Base-by-base conservation (phyloP, 805 yeast genomes). In the Lachancea waltii region DNA sequence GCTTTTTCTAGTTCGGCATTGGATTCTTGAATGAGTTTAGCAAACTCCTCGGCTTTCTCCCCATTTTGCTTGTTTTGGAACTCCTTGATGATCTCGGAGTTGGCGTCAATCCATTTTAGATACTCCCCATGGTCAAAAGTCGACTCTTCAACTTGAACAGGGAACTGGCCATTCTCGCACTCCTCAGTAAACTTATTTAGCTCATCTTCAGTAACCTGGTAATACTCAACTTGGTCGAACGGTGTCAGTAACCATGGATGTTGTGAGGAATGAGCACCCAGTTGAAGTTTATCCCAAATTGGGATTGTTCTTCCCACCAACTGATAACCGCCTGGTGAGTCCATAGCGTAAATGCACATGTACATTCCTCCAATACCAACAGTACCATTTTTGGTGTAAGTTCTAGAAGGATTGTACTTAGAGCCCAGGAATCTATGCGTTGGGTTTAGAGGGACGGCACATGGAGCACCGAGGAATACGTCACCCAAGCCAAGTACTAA, bases 281-380 rank as follows among this genome's bases (percentile, higher is more conserved):
- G 68, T 22, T 85, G 73, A 52, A 90, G 72, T 66, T 86, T 89
- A 61, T 90, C 98, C 98, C 98, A 90, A 51, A 90, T 89, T 38
- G 97, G 97, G 48, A 92, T 79, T 8, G 98, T 90, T 58, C 97
- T 77, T 41, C 97, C 98, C 45, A 87, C 90, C 51, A 90, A 73
- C 67, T 90, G 97, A 65, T 90, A 90, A 22, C 98, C 98, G 65
- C 98, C 98, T 33, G 98, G 98, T 18, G 96, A 86, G 33, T 56
- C 62, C 49, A 86, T 94, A 90, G 90, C 89, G 64, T 90, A 90
- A 51, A 90, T 89, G 68, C 97, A 90, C 97, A 90, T 89, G 72
- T 87, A 92, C 85, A 83, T 86, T 51, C 98, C 97, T 46, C 98
- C 98, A 58, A 92, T 81, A 56, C 98, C 98, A 45, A 90, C 97